These are phyloP conservation scores for Moniliella sp. DNA, from an alignment of 1,284 basidiomycete species.

Conservation along the genomic window DNA sequence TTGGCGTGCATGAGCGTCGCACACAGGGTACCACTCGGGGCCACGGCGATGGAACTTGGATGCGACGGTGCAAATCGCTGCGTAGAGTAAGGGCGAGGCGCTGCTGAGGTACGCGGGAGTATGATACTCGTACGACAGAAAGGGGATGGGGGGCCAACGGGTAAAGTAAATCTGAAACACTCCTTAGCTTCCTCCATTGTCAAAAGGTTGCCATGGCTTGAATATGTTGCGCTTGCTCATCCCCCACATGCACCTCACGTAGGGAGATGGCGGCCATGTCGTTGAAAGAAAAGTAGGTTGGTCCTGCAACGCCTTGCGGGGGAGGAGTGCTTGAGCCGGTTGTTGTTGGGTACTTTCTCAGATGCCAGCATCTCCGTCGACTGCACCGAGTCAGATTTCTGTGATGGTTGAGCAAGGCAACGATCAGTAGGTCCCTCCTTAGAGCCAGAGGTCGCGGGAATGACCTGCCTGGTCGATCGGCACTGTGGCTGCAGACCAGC, in stretches of 20 bases:
- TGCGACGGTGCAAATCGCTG: constrained; percentile 63
- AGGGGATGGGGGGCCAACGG: constrained; percentile 33
- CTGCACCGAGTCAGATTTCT: too few species aligned
- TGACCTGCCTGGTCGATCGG: constrained; percentile 1
- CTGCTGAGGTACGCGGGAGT: constrained; percentile 30
- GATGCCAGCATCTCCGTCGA: too few species aligned
- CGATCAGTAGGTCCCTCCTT: too few species aligned
- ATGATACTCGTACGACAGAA: constrained; percentile 30
- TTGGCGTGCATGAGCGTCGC: too few species aligned
- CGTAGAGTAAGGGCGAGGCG: constrained; percentile 29
- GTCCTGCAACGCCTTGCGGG: constrained; percentile 64
- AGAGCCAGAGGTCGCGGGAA: constrained; percentile 1
- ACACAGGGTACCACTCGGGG: too few species aligned
- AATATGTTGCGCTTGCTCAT: constrained; percentile 61
- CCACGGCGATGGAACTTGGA: constrained; percentile 68
- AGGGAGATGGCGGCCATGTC: constrained; percentile 37
- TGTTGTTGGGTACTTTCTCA: too few species aligned
- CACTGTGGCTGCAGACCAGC: constrained; percentile 16
- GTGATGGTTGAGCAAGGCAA: too few species aligned
- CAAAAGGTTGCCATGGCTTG: constrained; percentile 53
- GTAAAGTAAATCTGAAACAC: constrained; percentile 60
- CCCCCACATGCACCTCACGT: constrained; percentile 60
- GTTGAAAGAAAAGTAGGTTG: constrained; percentile 80
- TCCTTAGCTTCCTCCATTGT: constrained; percentile 61
- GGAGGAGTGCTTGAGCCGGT: too few species aligned